Conservation (phyloP, 768 basidiomycete genomes). For the Rhizopogon roseolus region DNA sequence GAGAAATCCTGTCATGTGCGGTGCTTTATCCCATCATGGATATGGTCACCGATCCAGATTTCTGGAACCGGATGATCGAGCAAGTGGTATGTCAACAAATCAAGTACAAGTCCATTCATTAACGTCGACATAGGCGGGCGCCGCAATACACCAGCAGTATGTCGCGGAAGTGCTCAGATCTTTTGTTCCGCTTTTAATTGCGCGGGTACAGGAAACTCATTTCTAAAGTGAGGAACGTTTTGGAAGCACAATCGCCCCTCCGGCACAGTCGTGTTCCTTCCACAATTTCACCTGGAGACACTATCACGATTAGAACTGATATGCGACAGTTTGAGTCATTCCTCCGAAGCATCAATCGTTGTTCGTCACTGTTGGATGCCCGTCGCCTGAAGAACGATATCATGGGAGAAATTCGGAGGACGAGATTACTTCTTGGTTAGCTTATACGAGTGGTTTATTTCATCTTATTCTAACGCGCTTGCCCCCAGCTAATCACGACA, state of each 20-base stretch:
- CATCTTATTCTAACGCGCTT: neutral
- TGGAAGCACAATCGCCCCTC: conserved; percentile 74
- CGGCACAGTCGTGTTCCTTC: conserved; percentile 39
- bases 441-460: neutral
- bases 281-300: conserved; percentile 47
- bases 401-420: conserved; percentile 83
- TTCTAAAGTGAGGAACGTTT: conserved; percentile 78
- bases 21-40: conserved; percentile 87
- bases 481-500: conserved; percentile 70
- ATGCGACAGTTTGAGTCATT: conserved; percentile 87
- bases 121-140: conserved; percentile 44
- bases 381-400: conserved; percentile 89
- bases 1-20: conserved; percentile 81
- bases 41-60: conserved; percentile 92
- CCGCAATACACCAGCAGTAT: conserved; percentile 65
- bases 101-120: neutral
- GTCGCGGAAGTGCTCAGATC: neutral
- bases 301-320: conserved; percentile 80
- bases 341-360: conserved; percentile 75
- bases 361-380: conserved; percentile 83
- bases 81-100: conserved; percentile 65
- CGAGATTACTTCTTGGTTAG: conserved; percentile 67
- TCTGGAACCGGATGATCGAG: conserved; percentile 93
- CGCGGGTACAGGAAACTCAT: conserved; percentile 61
- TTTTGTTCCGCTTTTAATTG: conserved; percentile 3